Conservation (phyloP, 2,329 filamentous ascomycete genomes). For the Trichoderma oligosporum region DNA sequence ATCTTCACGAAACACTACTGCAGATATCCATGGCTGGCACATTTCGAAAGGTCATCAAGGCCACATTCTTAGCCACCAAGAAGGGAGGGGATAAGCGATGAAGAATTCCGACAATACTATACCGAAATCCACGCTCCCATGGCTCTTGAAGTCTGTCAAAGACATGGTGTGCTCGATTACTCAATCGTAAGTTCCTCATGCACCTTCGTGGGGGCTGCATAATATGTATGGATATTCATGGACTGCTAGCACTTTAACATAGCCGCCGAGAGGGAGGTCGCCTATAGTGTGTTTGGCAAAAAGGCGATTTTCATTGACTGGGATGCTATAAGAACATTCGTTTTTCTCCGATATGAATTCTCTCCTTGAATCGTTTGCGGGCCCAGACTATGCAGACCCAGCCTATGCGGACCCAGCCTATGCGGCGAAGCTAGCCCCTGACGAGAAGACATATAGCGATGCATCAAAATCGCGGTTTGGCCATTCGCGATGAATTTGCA, state of each 20-base stretch:
- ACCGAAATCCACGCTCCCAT: conserved; percentile 1
- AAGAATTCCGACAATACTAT: background rate
- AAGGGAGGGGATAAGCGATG: background rate
- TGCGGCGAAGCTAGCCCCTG: background rate
- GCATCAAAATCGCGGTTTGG: background rate
- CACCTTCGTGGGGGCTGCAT: no score
- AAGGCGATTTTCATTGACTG: background rate
- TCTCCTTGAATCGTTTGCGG: background rate
- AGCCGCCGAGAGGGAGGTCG: background rate
- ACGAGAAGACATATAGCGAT: background rate
- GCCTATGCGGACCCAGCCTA: conserved; percentile 2
- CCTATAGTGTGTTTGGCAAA: background rate
- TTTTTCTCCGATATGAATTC: conserved; percentile 1
- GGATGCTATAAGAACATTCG: background rate
- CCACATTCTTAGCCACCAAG: conserved; percentile 1
- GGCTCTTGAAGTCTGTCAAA: conserved; percentile 1
- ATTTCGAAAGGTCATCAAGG: background rate
- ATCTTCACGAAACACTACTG: background rate
- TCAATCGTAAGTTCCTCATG: background rate
- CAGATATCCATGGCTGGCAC: background rate
- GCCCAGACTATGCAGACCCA: conserved; percentile 1
- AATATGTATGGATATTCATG: no score
- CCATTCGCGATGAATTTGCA: background rate
- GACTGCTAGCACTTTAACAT: conserved; percentile 1
- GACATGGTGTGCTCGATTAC: conserved; percentile 2